phyloP scores from a whole-genome alignment of 2,329 filamentous ascomycete genomes.

The Chaetomiaceae sp. region DNA sequence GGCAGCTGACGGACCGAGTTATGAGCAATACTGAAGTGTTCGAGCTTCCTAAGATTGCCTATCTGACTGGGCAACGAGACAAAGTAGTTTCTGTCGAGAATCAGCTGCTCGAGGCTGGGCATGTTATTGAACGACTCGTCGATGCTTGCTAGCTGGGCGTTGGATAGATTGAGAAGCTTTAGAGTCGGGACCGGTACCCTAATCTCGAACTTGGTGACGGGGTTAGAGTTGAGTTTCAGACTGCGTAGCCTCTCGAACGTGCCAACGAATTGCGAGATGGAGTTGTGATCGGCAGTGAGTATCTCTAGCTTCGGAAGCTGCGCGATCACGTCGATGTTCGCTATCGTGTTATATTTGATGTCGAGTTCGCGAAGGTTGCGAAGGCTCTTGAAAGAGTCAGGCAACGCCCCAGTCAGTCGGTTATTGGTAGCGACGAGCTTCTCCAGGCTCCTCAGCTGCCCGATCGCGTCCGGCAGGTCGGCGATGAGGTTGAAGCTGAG shows the following conservation, averaged over 20 bases:
- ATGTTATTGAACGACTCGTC: conserved; percentile 87
- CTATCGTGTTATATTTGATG: conserved; percentile 86
- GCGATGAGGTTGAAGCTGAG: conserved; percentile 94
- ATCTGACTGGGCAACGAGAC: conserved; percentile 83
- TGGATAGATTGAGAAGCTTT: conserved; percentile 82
- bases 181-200: conserved; percentile 71
- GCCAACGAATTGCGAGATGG: conserved; percentile 82
- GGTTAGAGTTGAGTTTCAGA: conserved; percentile 89
- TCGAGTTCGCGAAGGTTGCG: conserved; percentile 83
- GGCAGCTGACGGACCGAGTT: conserved; percentile 84
- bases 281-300: conserved; percentile 86
- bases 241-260: conserved; percentile 81
- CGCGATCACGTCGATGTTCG: conserved; percentile 82
- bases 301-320: conserved; percentile 82
- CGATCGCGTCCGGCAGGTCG: conserved; percentile 71
- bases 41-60: conserved; percentile 74
- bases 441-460: conserved; percentile 73
- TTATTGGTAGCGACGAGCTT: conserved; percentile 96
- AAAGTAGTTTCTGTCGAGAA: conserved; percentile 93
- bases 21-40: conserved; percentile 90
- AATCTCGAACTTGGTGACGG: conserved; percentile 89
- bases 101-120: conserved; percentile 78
- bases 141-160: conserved; percentile 84
- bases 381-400: conserved; percentile 67
- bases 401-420: conserved; percentile 70